Evolutionary conservation across 371 early-diverging fungal genomes (phyloP), one percentile per base, ranked within the genome.

Genomic region (Rhizopus delemar): DNA sequence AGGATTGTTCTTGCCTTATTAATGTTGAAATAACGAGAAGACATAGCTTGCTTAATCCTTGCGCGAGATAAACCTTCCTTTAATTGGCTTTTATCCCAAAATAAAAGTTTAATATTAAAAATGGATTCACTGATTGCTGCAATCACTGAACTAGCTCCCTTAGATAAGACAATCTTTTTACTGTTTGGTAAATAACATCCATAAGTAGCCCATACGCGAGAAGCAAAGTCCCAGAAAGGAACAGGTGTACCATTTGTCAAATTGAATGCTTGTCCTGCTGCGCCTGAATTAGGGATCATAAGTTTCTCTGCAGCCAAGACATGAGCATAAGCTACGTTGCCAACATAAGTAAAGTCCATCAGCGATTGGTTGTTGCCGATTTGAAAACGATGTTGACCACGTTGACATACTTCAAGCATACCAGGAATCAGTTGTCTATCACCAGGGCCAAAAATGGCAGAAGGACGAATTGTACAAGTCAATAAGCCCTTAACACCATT

Each of bases 261-360:
- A 61, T 90, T 88, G 74, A 93, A 96, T 8, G 88, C 91, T 81
- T 94, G 74, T 8, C 89, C 87, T 11, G 74, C 75, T 5, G 65
- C 80, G 32, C 74, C 74, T 3, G 77, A 77, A 9, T 63, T 46
- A 8, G 75, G 56, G 33, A 69, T 69, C 5, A 75, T 63, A 35
- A 95, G 71, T 63, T 86, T 89, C 50, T 95, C 89, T 2, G 90
- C 91, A 9, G 95, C 95, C 52, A 94, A 78, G 3, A 95, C 70
- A 65, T 95, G 97, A 11, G 94, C 94, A 53, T 93, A 86, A 4
- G 96, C 94, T 11, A 91, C 87, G 57, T 97, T 97, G 62, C 89
- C 94, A 28, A 97, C 97, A 68, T 93, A 95, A 8, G 96, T 96
- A 70, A 88, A 94, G 68, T 96, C 96, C 77, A 93, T 91, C 61